Evolutionary conservation across 1,139 yeast species (phyloP), one percentile per base, ranked within the genome.

Genomic region (Blastobotrys capitulatus): DNA sequence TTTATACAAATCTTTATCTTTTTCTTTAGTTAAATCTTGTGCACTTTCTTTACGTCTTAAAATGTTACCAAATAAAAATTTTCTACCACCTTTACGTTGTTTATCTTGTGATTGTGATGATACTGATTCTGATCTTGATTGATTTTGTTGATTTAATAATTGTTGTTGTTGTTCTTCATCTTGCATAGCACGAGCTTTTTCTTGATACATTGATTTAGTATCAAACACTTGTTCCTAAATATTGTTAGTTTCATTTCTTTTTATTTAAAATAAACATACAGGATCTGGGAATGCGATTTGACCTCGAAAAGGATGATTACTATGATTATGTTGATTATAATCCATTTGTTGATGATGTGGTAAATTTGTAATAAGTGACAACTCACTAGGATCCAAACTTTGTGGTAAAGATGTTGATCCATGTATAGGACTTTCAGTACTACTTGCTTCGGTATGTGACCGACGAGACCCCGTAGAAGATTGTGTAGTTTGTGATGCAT

Each of bases 11-110:
- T 26, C 37, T 13, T 22, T 38, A 13, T 6, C 36, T n/a, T 37
- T 36, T n/a, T 46, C 37, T 4, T 39, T 39, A 3, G 39, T 16
- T 27, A 54, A 46, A 27, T 57, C 64, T 1, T 56, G 52, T n/a
- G 55, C 48, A 8, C 60, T 57, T 22, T 61, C 65, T 6, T 63
- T 54, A 13, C 64, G 52, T 18, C 55, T 53, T 7, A 59, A 56
- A 20, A 59, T 49, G 41, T 59, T 58, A 22, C 25, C 25, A 20
- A 61, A 44, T 32, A 61, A 55, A 2, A 63, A 57, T 44, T 53
- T 52, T 41, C 52, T 53, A 29, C 32, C 29, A 29, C 49, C 46
- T 47, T 40, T 52, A 46, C 43, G 50, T 50, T n/a, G 55, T 26
- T 42, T 47, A 35, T 51, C 55, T 1, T 53, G 47, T 8, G 51